Evolutionary conservation across 1,139 yeast genomes (phyloP).

Genomic region (Magnusiomyces tetraspermus): DNA sequence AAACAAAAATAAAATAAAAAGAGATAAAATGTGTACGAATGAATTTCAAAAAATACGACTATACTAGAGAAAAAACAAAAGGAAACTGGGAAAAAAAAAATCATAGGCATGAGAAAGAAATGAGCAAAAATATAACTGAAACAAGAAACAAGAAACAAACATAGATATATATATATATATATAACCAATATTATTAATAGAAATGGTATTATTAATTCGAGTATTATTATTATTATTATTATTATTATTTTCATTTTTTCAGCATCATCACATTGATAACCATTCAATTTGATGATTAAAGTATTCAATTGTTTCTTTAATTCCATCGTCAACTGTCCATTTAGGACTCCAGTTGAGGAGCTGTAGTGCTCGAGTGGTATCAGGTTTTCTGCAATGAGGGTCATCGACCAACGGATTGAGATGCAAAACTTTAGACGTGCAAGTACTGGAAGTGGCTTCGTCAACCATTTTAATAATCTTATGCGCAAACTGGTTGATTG

Average conservation of each 20-base stretch:
- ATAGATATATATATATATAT: no score
- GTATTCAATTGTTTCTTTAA: conserved; percentile 21
- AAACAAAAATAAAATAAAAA: no score
- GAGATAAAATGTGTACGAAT: no score
- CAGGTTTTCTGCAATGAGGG: conserved; percentile 23
- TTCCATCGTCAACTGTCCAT: conserved; percentile 21
- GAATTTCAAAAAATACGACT: no score
- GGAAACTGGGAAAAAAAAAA: no score
- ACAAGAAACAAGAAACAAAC: no score
- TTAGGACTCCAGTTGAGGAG: conserved; percentile 22
- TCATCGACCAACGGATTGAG: conserved; percentile 21
- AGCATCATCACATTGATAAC: neutral
- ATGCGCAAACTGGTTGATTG: conserved; percentile 21
- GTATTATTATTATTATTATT: no score
- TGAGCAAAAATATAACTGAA: no score
- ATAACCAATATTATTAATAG: no score
- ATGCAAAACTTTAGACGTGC: conserved; percentile 17
- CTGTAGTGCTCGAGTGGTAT: conserved; percentile 20
- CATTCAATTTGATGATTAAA: conserved; percentile 16
- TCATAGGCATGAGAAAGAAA: no score
- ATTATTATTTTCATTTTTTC: neutral
- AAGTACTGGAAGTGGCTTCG: conserved; percentile 15
- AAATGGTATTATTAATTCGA: neutral
- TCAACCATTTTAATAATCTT: conserved; percentile 20
- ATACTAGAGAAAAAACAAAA: no score